Conservation (phyloP, 768 basidiomycete species). For the Termitomyces titanicus region DNA sequence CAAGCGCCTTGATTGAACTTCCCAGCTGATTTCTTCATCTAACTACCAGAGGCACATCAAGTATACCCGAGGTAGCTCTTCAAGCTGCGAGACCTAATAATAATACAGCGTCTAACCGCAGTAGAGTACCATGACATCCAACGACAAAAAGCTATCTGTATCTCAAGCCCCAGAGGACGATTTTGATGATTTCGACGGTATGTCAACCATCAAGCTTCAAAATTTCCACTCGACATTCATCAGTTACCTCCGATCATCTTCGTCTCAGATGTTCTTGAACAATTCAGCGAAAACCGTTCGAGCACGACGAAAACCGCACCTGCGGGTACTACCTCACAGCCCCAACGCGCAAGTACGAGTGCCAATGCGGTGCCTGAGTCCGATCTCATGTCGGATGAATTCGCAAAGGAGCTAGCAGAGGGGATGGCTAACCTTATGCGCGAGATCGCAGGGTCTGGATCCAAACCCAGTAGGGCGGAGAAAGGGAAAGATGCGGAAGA, state of each 20-base stretch:
- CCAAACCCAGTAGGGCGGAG: not conserved
- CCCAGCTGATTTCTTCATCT: too few relatives aligned
- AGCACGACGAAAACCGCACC: not conserved
- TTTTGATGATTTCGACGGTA: slow-evolving; percentile 1
- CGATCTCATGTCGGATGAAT: slow-evolving; percentile 1
- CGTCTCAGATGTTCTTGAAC: not conserved
- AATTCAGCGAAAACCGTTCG: not conserved
- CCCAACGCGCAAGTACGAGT: not conserved
- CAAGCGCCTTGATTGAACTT: too few relatives aligned
- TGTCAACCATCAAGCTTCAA: not conserved
- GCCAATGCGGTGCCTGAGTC: not conserved
- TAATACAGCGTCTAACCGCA: too few relatives aligned
- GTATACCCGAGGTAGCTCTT: too few relatives aligned
- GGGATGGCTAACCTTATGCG: slow-evolving; percentile 5
- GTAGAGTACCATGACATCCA: not conserved
- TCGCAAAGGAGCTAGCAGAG: slow-evolving; percentile 2
- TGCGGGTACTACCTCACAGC: not conserved
- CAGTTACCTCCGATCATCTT: not conserved
- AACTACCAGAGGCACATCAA: too few relatives aligned
- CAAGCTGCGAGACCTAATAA: too few relatives aligned
- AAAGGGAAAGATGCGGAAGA: not conserved
- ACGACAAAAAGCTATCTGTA: not conserved
- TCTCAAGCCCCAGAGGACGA: not conserved
- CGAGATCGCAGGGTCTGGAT: not conserved
- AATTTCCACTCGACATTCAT: not conserved